phyloP scores from a whole-genome alignment of 345 rosid genomes.

The Euphorbia peplus region DNA sequence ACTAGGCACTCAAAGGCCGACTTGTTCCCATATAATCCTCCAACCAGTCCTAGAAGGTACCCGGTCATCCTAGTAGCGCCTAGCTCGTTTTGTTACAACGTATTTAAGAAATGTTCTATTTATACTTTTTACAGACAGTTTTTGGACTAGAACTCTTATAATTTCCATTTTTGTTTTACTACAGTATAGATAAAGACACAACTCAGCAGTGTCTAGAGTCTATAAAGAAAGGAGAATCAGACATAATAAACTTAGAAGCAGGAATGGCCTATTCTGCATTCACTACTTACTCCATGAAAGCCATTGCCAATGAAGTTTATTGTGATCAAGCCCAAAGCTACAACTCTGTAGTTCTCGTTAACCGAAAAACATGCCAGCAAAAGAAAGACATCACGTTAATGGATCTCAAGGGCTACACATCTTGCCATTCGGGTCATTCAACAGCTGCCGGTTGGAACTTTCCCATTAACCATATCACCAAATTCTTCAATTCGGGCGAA shows the following conservation, averaged over 20 bases:
- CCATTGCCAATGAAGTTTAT: slow-evolving; percentile 43
- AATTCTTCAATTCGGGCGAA: neutral
- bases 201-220: slow-evolving; percentile 32
- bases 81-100: no score
- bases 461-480: slow-evolving; percentile 28
- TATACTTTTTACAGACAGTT: neutral
- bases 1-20: no score
- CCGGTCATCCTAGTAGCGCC: no score
- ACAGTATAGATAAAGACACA: slow-evolving; percentile 30
- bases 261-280: slow-evolving; percentile 38
- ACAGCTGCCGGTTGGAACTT: slow-evolving; percentile 41
- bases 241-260: slow-evolving; percentile 33
- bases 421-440: slow-evolving; percentile 38
- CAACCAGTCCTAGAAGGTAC: no score
- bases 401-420: slow-evolving; percentile 31
- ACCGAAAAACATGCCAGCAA: slow-evolving; percentile 21
- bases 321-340: slow-evolving; percentile 30
- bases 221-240: slow-evolving; percentile 33
- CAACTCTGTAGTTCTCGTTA: slow-evolving; percentile 26
- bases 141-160: neutral
- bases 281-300: slow-evolving; percentile 42
- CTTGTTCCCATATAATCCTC: no score
- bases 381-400: slow-evolving; percentile 17
- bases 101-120: no score
- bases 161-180: neutral